Evolutionary conservation across 768 basidiomycete species (phyloP), one percentile per base, ranked within the genome.

Genomic region (Mycena belliarum): DNA sequence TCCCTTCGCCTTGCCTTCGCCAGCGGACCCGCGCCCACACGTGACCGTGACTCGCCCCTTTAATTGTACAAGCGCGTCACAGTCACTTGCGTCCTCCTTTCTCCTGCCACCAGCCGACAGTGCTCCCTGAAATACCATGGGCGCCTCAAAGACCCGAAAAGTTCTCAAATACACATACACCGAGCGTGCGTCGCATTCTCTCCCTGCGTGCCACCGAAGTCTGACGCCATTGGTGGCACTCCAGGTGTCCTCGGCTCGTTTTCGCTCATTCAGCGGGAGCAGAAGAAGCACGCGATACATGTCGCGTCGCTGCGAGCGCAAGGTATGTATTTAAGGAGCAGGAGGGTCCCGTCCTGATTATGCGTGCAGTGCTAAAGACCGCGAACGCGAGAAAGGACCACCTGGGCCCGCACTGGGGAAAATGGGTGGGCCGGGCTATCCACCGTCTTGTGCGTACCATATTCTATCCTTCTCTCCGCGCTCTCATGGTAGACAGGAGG

Each of bases 171-270:
- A 68, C 35, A 74, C 72, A 2, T 79, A 79, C 58, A 68, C 76
- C 23, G 75, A 79, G 62, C 75, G 78, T 79, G 63, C 52, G 76
- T 73, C 11, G 20, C 29, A n/a, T 24, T 16, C 21, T 46, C 25
- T 53, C n/a, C 38, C 33, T 45, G 9, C 3, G 33, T 14, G 24
- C 38, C 38, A 40, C 38, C 14, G 29, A 32, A 6, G 7, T 5
- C 20, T 23, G 9, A 20, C 41, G 38, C 57, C 55, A 26, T 15
- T 20, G 16, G n/a, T n/a, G n/a, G n/a, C n/a, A n/a, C n/a, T 16
- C 33, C 52, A 82, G 81, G 81, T 49, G 79, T 83, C 23, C 70
- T 82, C 16, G 69, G 74, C 21, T 80, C 82, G 18, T 73, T 80
- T 45, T 72, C 75, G 15, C 74, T 75, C 40, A 57, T 77, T 29